A percentile compares a stretch with the other conserved stretches of the same genome.
phyloP scores from a whole-genome alignment of 441 rosid genomes.

The Gossypium aridum region DNA sequence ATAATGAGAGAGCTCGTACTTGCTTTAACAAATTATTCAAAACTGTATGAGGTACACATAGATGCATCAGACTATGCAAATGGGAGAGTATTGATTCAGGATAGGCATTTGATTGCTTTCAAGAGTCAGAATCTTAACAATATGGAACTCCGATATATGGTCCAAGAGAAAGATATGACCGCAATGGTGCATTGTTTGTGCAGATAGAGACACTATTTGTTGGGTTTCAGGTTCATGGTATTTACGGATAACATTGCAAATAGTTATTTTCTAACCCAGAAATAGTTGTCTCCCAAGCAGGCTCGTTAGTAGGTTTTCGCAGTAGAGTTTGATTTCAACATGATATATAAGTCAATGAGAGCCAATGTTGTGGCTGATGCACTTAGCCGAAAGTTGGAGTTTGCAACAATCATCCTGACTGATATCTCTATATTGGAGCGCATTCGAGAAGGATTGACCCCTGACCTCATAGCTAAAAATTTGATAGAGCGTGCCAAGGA shows the following conservation, averaged over 20 bases:
- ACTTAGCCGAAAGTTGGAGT: neutral
- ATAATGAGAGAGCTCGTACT: neutral
- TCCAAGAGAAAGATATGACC: neutral
- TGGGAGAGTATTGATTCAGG: neutral
- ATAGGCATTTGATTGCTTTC: neutral
- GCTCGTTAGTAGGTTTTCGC: neutral
- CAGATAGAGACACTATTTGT: neutral
- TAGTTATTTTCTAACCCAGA: neutral
- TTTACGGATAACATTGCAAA: no score
- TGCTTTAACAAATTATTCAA: no score
- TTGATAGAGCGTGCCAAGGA: no score
- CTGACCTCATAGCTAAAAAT: neutral
- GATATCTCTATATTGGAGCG: neutral
- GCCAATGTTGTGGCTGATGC: neutral
- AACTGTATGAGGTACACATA: neutral
- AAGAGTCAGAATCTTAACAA: neutral
- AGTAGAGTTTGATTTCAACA: neutral
- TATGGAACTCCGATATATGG: neutral
- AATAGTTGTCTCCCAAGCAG: neutral
- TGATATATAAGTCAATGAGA: neutral
- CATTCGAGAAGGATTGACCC: neutral
- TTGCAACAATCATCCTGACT: neutral
- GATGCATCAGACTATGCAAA: neutral
- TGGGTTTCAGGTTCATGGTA: neutral
- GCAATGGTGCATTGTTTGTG: neutral